These are phyloP conservation scores for Pyrus pyrifolia DNA, from an alignment of 306 rosid genomes.

Conservation along the genomic window DNA sequence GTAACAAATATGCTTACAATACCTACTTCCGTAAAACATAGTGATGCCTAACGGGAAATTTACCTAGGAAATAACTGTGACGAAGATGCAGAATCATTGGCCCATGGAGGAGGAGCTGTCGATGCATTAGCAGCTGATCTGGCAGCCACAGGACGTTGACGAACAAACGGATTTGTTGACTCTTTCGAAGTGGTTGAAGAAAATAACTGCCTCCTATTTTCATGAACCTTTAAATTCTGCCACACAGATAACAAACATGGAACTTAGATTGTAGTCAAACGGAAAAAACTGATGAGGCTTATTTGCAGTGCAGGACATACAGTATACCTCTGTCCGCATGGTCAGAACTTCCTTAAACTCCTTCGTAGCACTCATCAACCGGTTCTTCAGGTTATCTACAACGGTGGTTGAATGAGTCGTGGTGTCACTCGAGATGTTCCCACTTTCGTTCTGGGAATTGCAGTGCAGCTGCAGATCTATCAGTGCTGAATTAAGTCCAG, in stretches of 20 bases:
- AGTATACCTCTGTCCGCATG: constrained; percentile 75
- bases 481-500: constrained; percentile 82
- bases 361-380: constrained; percentile 78
- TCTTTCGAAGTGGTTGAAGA: constrained; percentile 69
- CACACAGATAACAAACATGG: not conserved
- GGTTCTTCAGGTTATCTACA: constrained; percentile 87
- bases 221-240: constrained; percentile 89
- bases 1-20: not conserved
- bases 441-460: constrained; percentile 57
- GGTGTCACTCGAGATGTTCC: constrained; percentile 70
- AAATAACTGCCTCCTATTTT: constrained; percentile 77
- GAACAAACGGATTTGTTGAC: constrained; percentile 77
- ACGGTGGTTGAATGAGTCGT: constrained; percentile 83
- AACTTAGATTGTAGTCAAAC: not conserved
- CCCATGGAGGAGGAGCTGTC: constrained; percentile 84
- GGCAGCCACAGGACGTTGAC: constrained; percentile 85
- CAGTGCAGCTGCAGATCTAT: constrained; percentile 73
- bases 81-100: constrained; percentile 51
- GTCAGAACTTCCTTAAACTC: constrained; percentile 93
- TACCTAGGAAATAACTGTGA: constrained; percentile 53
- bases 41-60: constrained; percentile 14
- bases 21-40: not conserved
- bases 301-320: not conserved
- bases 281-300: no score
- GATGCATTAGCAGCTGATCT: constrained; percentile 61